Base-by-base conservation (phyloP, 2,329 filamentous ascomycete genomes). In the Zymoseptoria pseudotritici region DNA sequence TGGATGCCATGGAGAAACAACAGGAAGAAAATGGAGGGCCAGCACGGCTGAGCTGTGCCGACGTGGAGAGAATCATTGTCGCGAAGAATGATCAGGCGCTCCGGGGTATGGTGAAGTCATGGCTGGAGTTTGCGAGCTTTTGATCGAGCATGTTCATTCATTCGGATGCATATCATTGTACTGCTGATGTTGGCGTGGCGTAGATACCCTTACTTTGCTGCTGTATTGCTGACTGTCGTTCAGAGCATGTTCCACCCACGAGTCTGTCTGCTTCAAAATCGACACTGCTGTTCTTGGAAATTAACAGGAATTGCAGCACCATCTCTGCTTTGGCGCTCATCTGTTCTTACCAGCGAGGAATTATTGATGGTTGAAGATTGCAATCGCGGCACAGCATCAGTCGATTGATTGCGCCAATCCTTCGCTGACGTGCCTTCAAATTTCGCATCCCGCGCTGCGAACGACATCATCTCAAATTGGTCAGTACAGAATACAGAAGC, bases 81-180 rank as follows among this genome's bases (percentile, higher is more conserved):
- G 84, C 85, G 66, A 80, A 80, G n/a, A 82, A 86, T 53, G 63
- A 59, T 63, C 83, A 86, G 65, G 83, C 84, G 22, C 76, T 87
- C 57, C 80, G 92, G 62, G 89, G 90, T 66, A 93, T 96, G 74
- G 80, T 97, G 53, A 90, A 90, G 61, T 90, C 85, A 68, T 97
- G 93, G 93, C 90, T 97, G 74, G 92, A 97, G 64, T 80, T 85
- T 80, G 83, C 83, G 68, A 79, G 80, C 72, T 83, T 86, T 71
- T 85, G 71, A 80, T 49, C 50, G 17, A 46, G 36, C 17, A 46
- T 46, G 17, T n/a, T 6, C 36, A 46, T n/a, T 46, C 36, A n/a
- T 46, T 46, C 7, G 11, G 36, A 46, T 17, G 17, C 17, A 17
- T 7, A 17, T 46, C 7, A 2, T 46, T n/a, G 36, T 46, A 46